Evolutionary conservation across 176 grass and related monocot genomes (phyloP).

Genomic region (Ensete glaucum): DNA sequence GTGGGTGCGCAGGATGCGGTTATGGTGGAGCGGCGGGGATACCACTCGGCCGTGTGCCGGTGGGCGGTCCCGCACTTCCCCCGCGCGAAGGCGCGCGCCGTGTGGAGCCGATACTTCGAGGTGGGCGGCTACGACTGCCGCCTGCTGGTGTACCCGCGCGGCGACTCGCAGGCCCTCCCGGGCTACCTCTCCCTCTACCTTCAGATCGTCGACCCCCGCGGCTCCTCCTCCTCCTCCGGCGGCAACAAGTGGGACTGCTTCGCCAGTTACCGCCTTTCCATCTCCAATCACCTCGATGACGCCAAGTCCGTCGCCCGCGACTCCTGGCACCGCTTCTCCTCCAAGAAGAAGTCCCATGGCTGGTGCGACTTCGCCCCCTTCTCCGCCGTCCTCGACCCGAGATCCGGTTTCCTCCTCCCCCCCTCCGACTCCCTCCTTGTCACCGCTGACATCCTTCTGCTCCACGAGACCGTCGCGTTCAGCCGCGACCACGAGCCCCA

Average conservation of each 20-base stretch:
- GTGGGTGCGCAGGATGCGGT: slow-evolving; percentile 20
- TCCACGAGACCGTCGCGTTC: slow-evolving; percentile 57
- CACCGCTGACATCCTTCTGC: slow-evolving; percentile 61
- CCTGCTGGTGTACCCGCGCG: slow-evolving; percentile 80
- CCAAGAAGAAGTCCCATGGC: slow-evolving; percentile 90
- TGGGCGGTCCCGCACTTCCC: slow-evolving; percentile 80
- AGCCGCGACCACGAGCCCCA: slow-evolving; percentile 27
- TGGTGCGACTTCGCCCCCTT: slow-evolving; percentile 84
- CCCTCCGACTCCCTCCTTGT: slow-evolving; percentile 62
- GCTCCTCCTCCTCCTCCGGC: slow-evolving; percentile 48
- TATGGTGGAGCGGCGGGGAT: slow-evolving; percentile 54
- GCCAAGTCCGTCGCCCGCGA: slow-evolving; percentile 64
- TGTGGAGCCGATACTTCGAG: slow-evolving; percentile 92
- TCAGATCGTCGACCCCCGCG: slow-evolving; percentile 91
- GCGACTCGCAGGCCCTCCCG: slow-evolving; percentile 71
- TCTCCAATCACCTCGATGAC: slow-evolving; percentile 41
- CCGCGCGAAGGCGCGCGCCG: slow-evolving; percentile 52
- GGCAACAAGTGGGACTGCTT: slow-evolving; percentile 87
- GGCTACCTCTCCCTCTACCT: slow-evolving; percentile 88
- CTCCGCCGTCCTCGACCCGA: slow-evolving; percentile 27
- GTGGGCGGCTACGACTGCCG: slow-evolving; percentile 91
- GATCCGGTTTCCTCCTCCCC: slow-evolving; percentile 30
- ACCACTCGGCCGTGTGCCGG: slow-evolving; percentile 67
- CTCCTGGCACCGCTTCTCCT: slow-evolving; percentile 91
- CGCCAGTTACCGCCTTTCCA: slow-evolving; percentile 69